A percentile compares a stretch with the other conserved stretches of the same genome.
These are phyloP conservation scores for Diplodia corticola DNA, from an alignment of 2,329 filamentous ascomycete genomes.

Conservation along the genomic window DNA sequence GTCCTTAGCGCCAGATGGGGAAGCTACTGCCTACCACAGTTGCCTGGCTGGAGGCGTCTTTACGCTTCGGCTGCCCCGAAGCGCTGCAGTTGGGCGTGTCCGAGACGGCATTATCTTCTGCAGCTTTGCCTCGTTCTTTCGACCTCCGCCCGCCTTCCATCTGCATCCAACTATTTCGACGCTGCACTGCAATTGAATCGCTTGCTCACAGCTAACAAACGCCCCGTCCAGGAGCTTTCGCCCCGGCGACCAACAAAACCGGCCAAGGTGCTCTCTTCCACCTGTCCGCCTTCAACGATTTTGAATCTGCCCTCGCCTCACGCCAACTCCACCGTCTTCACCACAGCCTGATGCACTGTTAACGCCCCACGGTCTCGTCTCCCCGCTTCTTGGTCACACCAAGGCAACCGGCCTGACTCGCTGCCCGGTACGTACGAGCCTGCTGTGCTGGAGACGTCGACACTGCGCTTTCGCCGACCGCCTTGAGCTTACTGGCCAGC, in stretches of 20 bases:
- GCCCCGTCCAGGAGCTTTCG: background rate
- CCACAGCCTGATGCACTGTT: background rate
- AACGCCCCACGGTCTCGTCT: slow-evolving; percentile 1
- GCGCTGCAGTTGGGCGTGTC: background rate
- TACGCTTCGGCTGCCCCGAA: background rate
- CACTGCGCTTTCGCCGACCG: background rate
- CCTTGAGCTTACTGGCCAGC: background rate
- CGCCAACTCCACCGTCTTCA: background rate
- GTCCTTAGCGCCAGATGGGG: background rate
- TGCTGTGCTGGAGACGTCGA: too few relatives aligned
- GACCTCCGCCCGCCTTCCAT: background rate
- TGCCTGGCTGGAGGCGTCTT: background rate
- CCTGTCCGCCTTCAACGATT: background rate
- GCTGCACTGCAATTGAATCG: too few relatives aligned
- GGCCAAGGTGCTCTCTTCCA: background rate
- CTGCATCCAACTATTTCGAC: background rate
- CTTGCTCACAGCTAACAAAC: background rate
- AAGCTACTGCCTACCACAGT: background rate
- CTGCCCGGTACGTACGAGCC: background rate
- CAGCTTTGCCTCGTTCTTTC: background rate
- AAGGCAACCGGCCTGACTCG: too few relatives aligned
- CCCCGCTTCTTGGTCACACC: background rate
- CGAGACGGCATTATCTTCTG: background rate
- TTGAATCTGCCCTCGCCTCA: background rate
- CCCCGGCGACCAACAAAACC: background rate